Base-by-base conservation (phyloP, 2,329 filamentous ascomycete genomes). In the Aspergillus tamarii region DNA sequence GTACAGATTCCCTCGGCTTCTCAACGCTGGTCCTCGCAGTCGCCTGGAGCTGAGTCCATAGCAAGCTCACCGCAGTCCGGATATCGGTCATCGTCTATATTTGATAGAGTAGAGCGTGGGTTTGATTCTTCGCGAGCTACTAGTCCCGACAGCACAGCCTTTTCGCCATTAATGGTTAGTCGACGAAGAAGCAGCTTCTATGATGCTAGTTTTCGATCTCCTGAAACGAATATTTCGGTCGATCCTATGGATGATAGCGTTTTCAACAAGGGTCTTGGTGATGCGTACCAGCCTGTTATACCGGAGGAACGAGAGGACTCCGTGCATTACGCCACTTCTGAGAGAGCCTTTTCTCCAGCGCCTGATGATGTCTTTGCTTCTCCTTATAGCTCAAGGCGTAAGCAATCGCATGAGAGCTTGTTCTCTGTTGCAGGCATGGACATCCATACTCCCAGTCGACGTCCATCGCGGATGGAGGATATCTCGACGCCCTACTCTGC, bases 341-440 rank as follows among this genome's bases (percentile, higher is more conserved):
- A 66, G 4, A 39, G 64, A 39, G 62, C 57, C 10, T 60, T 64
- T 9, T 65, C 67, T 26, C 48, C 64, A 19, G 43, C 64, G 36
- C 57, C 66, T 26, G 66, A 69, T 6, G 72, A 72, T 59, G 66
- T 74, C 3, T 70, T 75, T 19, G 69, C 70, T 23, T 63, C 69
- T 32, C 72, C 69, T 48, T 73, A 69, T 77, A 81, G 79, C 59
- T 77, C 78, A 2, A 77, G 94, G 4, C 90, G 87, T 46, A 89
- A 90, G 36, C 84, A 88, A 2, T 97, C 94, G 1, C 93, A 96
- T 70, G 94, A 97, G 75, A 96, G 92, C 21, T 89, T 97, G 65
- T 86, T 97, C 69, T 97, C 94, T 0, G 85, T 97, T 1, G 88
- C 89, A 0, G 93, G 93, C 2, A 89, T 97, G 76, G 94, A 97